Evolutionary conservation across 345 rosid genomes (phyloP).

Genomic region (Mangifera indica): DNA sequence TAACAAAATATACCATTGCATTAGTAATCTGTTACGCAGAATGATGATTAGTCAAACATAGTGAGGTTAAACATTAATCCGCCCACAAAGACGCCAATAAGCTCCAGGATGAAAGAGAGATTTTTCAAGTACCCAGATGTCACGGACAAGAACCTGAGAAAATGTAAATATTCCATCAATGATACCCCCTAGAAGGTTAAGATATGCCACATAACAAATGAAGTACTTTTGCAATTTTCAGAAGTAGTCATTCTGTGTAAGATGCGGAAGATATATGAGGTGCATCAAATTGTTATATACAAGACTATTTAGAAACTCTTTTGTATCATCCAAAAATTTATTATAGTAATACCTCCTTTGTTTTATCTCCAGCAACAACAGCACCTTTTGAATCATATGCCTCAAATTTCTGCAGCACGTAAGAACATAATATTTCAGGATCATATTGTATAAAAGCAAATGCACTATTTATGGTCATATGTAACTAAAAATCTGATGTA

Average conservation of each 20-base stretch:
- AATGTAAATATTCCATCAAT: constrained; percentile 16
- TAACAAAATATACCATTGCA: not conserved
- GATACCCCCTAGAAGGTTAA: not conserved
- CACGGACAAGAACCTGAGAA: constrained; percentile 71
- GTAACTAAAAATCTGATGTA: not conserved
- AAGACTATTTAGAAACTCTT: not conserved
- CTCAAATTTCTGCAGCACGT: constrained; percentile 74
- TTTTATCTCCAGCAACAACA: constrained; percentile 74
- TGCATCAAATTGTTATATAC: not conserved
- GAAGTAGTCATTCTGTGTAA: not conserved
- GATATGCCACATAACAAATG: not conserved
- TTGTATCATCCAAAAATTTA: not conserved
- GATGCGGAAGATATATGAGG: not conserved
- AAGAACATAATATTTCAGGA: constrained; percentile 4
- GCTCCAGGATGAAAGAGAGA: constrained; percentile 85
- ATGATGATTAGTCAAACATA: not conserved
- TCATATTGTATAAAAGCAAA: not conserved
- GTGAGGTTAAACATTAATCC: constrained; percentile 44
- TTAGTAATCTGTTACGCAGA: constrained; percentile 6
- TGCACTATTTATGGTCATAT: not conserved
- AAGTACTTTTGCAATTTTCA: not conserved
- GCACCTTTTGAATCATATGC: constrained; percentile 83
- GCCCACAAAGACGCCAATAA: constrained; percentile 89
- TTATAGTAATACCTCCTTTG: constrained; percentile 61
- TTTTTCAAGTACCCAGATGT: constrained; percentile 95